Conservation (phyloP, 164 flowering plant genomes). For the Sextonia rubra region DNA sequence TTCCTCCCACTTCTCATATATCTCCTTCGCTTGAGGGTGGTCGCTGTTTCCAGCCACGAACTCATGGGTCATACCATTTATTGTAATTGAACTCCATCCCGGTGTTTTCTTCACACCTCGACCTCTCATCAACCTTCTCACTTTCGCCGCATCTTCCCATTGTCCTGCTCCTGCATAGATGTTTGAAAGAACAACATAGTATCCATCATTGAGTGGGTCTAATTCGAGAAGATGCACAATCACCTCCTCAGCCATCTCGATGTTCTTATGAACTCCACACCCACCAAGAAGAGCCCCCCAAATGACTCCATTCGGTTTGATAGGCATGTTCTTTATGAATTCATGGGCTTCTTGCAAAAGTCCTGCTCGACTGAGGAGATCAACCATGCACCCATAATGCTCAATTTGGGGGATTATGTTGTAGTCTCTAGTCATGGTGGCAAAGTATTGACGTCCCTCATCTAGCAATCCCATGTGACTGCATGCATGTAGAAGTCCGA, state of each 20-base stretch:
- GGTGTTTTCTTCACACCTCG: conserved; percentile 57
- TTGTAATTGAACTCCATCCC: conserved; percentile 50
- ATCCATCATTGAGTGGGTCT: conserved; percentile 58
- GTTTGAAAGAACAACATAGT: conserved; percentile 58
- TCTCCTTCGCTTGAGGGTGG: conserved; percentile 44
- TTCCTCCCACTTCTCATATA: conserved; percentile 41
- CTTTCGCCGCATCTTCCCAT: conserved; percentile 54
- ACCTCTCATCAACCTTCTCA: conserved; percentile 51
- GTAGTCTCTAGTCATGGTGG: conserved; percentile 47
- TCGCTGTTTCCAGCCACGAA: conserved; percentile 59
- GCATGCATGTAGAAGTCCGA: conserved; percentile 61
- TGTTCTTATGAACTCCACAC: conserved; percentile 53
- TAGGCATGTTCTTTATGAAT: conserved; percentile 52
- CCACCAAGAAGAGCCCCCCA: conserved; percentile 75
- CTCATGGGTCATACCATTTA: conserved; percentile 46
- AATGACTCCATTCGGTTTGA: conserved; percentile 46
- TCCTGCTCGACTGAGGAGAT: conserved; percentile 61
- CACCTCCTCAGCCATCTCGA: conserved; percentile 55
- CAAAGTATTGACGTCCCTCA: conserved; percentile 40
- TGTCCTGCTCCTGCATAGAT: conserved; percentile 51
- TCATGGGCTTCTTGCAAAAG: conserved; percentile 52
- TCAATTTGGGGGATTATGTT: conserved; percentile 43
- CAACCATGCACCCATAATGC: conserved; percentile 71
- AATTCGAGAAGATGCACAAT: conserved; percentile 42
- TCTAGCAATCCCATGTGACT: conserved; percentile 57